Evolutionary conservation across 2,329 filamentous ascomycete species (phyloP).

Genomic region (Fusarium penzigii): DNA sequence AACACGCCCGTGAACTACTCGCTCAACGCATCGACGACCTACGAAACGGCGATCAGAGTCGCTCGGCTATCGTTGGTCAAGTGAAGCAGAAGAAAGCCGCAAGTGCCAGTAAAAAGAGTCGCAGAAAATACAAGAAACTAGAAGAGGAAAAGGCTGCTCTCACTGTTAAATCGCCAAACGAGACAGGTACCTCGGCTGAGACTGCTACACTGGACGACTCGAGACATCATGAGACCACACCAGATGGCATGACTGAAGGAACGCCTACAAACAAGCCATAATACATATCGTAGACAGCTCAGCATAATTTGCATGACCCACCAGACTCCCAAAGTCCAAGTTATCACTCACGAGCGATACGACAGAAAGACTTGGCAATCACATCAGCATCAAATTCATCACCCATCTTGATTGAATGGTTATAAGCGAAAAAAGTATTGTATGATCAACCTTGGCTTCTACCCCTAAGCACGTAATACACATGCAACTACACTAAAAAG

Average conservation of each 20-base stretch:
- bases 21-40: slow-evolving; percentile 74
- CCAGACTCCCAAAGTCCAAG: not conserved
- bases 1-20: slow-evolving; percentile 76
- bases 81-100: slow-evolving; percentile 68
- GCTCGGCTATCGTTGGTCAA: slow-evolving; percentile 64
- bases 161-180: not conserved
- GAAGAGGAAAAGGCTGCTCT: slow-evolving; percentile 47
- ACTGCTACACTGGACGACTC: not conserved
- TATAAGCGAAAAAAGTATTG: slow-evolving; percentile 51
- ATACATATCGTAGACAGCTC: too few relatives aligned
- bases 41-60: slow-evolving; percentile 68
- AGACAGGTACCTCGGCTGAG: not conserved
- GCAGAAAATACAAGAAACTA: slow-evolving; percentile 73
- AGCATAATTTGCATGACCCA: not conserved
- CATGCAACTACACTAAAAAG: slow-evolving; percentile 54
- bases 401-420: slow-evolving; percentile 31
- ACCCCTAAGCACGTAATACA: slow-evolving; percentile 51
- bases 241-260: not conserved
- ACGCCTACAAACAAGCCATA: not conserved
- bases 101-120: slow-evolving; percentile 78
- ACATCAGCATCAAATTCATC: slow-evolving; percentile 19
- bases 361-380: not conserved
- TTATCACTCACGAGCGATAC: not conserved
- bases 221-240: not conserved
- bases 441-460: slow-evolving; percentile 58